These are phyloP conservation scores for Phialocephala sp. DNA, from an alignment of 2,329 filamentous ascomycete species.

Conservation along the genomic window DNA sequence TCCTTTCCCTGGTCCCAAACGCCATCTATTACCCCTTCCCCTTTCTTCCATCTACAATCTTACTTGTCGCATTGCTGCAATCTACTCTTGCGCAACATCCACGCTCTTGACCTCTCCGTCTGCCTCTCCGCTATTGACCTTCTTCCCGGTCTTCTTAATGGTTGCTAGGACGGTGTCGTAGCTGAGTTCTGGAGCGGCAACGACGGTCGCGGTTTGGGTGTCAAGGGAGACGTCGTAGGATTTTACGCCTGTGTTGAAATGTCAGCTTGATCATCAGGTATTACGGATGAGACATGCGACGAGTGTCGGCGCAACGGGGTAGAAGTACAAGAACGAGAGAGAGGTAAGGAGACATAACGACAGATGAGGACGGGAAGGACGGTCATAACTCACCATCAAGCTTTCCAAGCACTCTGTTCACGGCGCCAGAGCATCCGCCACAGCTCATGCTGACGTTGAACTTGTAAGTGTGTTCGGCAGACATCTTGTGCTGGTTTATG, in stretches of 20 bases:
- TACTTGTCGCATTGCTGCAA: too few relatives aligned
- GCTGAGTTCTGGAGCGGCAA: slow-evolving; percentile 70
- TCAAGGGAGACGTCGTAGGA: slow-evolving; percentile 88
- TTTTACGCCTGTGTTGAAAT: slow-evolving; percentile 70
- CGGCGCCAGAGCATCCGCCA: slow-evolving; percentile 92
- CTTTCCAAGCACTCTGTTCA: slow-evolving; percentile 91
- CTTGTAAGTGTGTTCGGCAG: slow-evolving; percentile 81
- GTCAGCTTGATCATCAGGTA: neutral
- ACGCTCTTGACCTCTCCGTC: slow-evolving; percentile 66
- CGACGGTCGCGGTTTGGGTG: slow-evolving; percentile 79
- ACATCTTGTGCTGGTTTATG: slow-evolving; percentile 19
- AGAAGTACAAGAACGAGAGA: neutral
- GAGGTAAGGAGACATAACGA: neutral
- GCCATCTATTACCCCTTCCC: too few relatives aligned
- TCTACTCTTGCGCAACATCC: slow-evolving; percentile 48
- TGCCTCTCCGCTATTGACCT: slow-evolving; percentile 76
- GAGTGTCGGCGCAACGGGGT: neutral
- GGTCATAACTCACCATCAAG: slow-evolving; percentile 70
- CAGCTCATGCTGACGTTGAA: slow-evolving; percentile 96
- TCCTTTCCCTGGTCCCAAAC: too few relatives aligned
- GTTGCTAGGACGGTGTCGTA: slow-evolving; percentile 85
- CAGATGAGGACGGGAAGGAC: slow-evolving; percentile 5
- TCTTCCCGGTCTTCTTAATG: slow-evolving; percentile 96
- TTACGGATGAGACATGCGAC: neutral
- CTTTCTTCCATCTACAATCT: too few relatives aligned